These are phyloP conservation scores for Murraya koenigii DNA, from an alignment of 345 rosid species.

Conservation along the genomic window DNA sequence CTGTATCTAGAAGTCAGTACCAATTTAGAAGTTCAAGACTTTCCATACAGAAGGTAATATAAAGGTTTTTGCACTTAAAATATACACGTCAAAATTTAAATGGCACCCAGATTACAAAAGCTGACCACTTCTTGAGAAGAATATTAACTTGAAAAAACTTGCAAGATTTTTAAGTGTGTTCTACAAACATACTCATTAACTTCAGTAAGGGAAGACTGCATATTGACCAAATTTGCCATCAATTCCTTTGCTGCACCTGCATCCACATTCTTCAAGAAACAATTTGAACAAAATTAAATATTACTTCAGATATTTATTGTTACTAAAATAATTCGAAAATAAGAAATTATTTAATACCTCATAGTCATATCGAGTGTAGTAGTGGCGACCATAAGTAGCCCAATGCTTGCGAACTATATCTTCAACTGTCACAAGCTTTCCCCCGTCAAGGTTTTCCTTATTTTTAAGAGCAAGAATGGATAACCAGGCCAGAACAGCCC, in stretches of 20 bases:
- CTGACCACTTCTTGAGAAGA: neutral
- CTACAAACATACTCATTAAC: conserved; percentile 62
- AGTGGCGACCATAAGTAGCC: conserved; percentile 92
- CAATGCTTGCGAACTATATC: conserved; percentile 90
- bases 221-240: conserved; percentile 77
- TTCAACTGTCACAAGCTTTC: conserved; percentile 84
- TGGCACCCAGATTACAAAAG: neutral
- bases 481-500: conserved; percentile 99
- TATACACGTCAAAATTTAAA: neutral
- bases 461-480: conserved; percentile 90
- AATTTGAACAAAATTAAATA: conserved; percentile 25
- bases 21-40: neutral
- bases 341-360: conserved; percentile 51
- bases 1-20: neutral
- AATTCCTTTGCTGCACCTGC: conserved; percentile 87
- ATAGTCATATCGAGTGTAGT: conserved; percentile 96
- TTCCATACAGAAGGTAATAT: neutral
- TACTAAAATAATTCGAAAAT: neutral
- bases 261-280: conserved; percentile 78
- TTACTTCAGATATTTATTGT: conserved; percentile 9
- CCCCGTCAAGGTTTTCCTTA: conserved; percentile 60
- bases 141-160: neutral
- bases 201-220: conserved; percentile 76
- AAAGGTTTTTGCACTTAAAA: neutral
- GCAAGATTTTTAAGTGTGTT: neutral